Conservation (phyloP, 306 rosid genomes). For the Castanea mollissima region DNA sequence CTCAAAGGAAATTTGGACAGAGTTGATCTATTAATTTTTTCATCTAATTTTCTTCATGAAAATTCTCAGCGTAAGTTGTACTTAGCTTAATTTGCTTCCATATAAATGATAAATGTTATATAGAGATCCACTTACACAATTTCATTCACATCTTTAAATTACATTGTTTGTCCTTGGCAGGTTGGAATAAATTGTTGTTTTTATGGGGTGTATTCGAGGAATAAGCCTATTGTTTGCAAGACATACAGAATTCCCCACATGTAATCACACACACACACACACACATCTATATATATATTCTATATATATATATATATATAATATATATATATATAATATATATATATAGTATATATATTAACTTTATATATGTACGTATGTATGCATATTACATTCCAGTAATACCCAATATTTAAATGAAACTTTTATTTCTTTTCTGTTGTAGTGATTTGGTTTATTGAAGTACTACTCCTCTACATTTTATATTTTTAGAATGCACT, state of each 20-base stretch:
- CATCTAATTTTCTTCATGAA: constrained; percentile 36
- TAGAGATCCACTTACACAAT: background rate
- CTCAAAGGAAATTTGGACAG: constrained; percentile 35
- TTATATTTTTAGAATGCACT: no score
- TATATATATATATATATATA: no score
- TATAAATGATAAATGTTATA: background rate
- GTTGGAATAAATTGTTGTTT: constrained; percentile 10
- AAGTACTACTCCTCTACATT: no score
- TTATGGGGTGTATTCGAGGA: constrained; percentile 21
- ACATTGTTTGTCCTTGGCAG: background rate
- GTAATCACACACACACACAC: background rate
- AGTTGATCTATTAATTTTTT: constrained; percentile 36
- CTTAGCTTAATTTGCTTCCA: background rate
- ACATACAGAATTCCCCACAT: background rate
- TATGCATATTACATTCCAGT: background rate
- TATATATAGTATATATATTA: no score
- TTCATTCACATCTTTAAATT: background rate
- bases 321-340: no score
- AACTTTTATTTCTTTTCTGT: no score
- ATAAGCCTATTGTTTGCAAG: background rate
- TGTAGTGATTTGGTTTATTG: no score
- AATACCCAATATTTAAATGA: background rate
- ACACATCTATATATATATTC: no score
- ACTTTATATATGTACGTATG: no score
- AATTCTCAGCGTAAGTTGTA: background rate